Evolutionary conservation across 1,139 yeast species (phyloP).

Genomic region (Pichia sp.): DNA sequence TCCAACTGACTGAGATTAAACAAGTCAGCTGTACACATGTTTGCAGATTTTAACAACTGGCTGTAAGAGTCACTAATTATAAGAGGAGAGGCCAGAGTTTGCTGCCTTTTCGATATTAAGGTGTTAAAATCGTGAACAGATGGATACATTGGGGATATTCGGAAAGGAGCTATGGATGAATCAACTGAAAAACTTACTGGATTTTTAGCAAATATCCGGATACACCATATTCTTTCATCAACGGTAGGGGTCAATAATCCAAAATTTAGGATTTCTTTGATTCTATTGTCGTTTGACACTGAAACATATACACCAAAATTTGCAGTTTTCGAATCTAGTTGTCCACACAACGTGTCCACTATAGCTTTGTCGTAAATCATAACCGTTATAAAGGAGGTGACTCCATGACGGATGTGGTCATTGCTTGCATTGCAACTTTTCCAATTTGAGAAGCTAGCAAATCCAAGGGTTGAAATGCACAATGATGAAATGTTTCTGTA

Average conservation of each 20-base stretch:
- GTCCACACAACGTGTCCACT: background rate
- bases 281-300: background rate
- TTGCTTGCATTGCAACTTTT: background rate
- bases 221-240: background rate
- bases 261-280: background rate
- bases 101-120: background rate
- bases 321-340: background rate
- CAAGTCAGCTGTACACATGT: background rate
- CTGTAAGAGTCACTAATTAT: background rate
- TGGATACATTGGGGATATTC: background rate
- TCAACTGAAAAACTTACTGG: background rate
- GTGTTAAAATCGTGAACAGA: background rate
- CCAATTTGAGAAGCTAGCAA: background rate
- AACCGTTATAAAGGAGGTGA: background rate
- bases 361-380: background rate
- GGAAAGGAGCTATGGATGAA: background rate
- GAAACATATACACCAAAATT: slow-evolving; percentile 1
- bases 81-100: background rate
- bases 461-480: background rate
- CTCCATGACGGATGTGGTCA: background rate
- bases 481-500: background rate
- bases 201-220: background rate
- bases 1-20: background rate
- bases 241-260: slow-evolving; percentile 3
- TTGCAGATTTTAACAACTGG: background rate